Conservation (phyloP, 495 filamentous ascomycete species). For the Xanthoparmelia taractica region DNA sequence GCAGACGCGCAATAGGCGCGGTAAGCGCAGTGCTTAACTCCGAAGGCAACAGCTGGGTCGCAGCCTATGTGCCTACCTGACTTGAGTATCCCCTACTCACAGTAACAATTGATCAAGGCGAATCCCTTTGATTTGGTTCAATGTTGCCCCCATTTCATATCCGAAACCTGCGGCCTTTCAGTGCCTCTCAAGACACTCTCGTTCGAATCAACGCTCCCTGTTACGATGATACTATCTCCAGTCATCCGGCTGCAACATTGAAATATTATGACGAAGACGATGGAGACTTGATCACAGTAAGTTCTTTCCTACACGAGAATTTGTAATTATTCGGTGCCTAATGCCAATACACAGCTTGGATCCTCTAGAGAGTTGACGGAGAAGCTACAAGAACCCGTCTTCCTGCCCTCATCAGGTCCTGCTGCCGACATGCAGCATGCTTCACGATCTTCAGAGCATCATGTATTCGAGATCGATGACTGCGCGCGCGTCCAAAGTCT, state of each 20-base stretch:
- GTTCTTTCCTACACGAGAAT: conserved; percentile 16
- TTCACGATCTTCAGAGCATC: not conserved
- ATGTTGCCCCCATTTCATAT: conserved; percentile 35
- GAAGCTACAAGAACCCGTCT: conserved; percentile 40
- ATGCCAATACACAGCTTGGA: conserved; percentile 37
- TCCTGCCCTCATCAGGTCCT: conserved; percentile 6
- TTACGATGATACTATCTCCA: conserved; percentile 43
- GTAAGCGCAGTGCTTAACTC: no score
- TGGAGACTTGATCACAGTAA: conserved; percentile 44
- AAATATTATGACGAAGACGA: conserved; percentile 51
- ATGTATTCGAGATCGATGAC: conserved; percentile 16
- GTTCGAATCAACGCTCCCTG: conserved; percentile 39
- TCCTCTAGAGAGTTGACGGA: conserved; percentile 45
- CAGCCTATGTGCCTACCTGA: no score
- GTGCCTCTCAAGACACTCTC: conserved; percentile 22
- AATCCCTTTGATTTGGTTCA: not conserved
- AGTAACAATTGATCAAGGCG: no score
- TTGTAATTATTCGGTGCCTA: conserved; percentile 4
- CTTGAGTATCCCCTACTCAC: no score
- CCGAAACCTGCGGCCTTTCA: conserved; percentile 26
- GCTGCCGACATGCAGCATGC: conserved; percentile 14
- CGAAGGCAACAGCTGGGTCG: no score
- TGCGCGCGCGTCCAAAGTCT: conserved; percentile 5
- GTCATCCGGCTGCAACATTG: conserved; percentile 43
- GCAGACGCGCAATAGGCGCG: no score